Conservation (phyloP, 495 filamentous ascomycete genomes). For the Haplographium delicatum region DNA sequence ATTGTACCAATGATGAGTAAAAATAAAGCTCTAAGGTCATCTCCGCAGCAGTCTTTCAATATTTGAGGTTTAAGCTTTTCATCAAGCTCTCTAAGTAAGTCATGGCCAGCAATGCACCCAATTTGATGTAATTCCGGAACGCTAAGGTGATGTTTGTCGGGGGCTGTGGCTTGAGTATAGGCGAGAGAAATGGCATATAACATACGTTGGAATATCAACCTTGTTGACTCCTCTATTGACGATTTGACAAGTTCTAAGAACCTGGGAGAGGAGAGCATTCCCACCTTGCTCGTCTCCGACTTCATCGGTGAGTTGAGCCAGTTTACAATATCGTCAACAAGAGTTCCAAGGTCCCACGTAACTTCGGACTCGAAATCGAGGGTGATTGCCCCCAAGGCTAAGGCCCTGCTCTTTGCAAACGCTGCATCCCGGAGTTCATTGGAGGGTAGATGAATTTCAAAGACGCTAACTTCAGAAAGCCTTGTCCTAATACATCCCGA, state of each 20-base stretch:
- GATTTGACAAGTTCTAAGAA: slow-evolving; percentile 5
- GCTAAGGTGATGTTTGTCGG: neutral
- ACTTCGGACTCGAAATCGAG: slow-evolving; percentile 3
- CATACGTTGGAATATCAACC: slow-evolving; percentile 6
- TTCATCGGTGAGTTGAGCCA: slow-evolving; percentile 3
- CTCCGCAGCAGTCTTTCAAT: neutral
- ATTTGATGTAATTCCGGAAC: slow-evolving; percentile 6
- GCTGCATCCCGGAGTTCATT: neutral
- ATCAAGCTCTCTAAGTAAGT: neutral
- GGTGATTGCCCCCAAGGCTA: neutral
- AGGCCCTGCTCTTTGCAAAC: neutral
- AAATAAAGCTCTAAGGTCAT: neutral
- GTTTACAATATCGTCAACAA: neutral
- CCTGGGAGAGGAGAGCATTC: slow-evolving; percentile 2
- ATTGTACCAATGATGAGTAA: slow-evolving; percentile 8
- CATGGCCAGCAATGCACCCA: slow-evolving; percentile 6
- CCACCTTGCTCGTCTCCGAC: slow-evolving; percentile 9
- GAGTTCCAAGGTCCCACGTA: slow-evolving; percentile 1
- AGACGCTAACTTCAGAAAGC: slow-evolving; percentile 2
- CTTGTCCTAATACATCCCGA: slow-evolving; percentile 7
- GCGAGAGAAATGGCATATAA: slow-evolving; percentile 10
- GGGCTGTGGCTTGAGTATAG: slow-evolving; percentile 1
- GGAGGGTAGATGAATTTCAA: neutral
- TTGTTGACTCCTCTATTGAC: neutral
- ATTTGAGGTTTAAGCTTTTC: neutral